Percentiles rank a stretch among this genome's conserved stretches.
These are phyloP conservation scores for Skeletonema menzelii DNA, from an alignment of 108 stramenopile genomes.

Conservation along the genomic window DNA sequence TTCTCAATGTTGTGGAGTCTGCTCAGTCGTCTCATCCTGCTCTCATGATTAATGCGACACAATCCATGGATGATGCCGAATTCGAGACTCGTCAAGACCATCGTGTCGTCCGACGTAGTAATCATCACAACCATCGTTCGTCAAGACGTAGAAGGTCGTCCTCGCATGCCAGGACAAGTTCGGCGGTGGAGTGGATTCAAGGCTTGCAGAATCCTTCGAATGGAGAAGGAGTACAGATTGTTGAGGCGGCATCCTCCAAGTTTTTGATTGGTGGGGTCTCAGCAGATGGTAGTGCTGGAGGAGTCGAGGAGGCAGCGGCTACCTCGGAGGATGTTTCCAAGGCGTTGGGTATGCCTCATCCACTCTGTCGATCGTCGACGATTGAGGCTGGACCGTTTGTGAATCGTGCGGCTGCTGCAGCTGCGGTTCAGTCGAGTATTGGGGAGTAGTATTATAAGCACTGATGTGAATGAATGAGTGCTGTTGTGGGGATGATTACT, in stretches of 20 bases:
- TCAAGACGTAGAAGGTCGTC: constrained; percentile 17
- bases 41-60: background rate
- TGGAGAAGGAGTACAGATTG: constrained; percentile 10
- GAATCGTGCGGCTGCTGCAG: background rate
- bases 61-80: background rate
- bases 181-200: constrained; percentile 41
- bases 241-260: constrained; percentile 45
- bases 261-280: constrained; percentile 34
- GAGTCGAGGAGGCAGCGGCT: background rate
- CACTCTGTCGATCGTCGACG: constrained; percentile 40
- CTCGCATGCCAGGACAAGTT: background rate
- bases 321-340: constrained; percentile 21
- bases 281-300: background rate
- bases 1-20: background rate
- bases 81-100: background rate
- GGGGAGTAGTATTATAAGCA: too few species aligned
- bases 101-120: background rate
- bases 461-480: too few species aligned
- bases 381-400: constrained; percentile 30
- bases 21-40: background rate
- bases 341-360: constrained; percentile 49
- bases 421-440: background rate
- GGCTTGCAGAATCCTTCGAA: constrained; percentile 15
- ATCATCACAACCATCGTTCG: background rate
- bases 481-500: too few species aligned